Evolutionary conservation across 1,139 yeast genomes (phyloP), one percentile per base, ranked within the genome.

Genomic region (Suhomyces chickasaworum): DNA sequence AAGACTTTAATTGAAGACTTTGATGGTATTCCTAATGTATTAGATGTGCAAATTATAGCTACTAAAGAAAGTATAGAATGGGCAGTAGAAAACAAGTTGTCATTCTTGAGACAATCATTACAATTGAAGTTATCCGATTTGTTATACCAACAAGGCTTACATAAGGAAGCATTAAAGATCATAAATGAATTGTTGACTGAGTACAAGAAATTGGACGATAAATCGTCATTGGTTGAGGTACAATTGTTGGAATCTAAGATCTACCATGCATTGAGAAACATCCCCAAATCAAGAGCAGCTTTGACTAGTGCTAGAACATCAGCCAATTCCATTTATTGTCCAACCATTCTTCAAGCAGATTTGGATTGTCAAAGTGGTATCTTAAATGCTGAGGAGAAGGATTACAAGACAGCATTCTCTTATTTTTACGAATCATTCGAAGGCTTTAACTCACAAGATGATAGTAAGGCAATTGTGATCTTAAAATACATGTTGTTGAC

Each of bases 401-500:
- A 95, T 67, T 95, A 89, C 71, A 88, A 89, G 63, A 95, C 99
- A 6, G 97, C 98, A 8, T 95, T 81, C 61, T 90, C 98, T 5
- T 93, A 93, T 68, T 93, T 93, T 60, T 91, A 83, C 63, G 99
- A 93, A 69, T 86, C 97, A 27, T 90, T 93, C 61, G 99, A 93
- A 67, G 95, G 95, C 30, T 93, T 80, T 68, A 77, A 77, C 57
- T 69, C 78, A 29, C 80, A 75, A 51, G 84, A 82, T 45, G 88
- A 86, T 54, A 73, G 77, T 8, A 80, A 82, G 53, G 86, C 96
- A 2, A 79, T 89, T 43, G 81, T 81, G 54, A 93, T 89, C 23
- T 77, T 93, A 65, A 93, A 93, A 65, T 95, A 95, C 67, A 86
- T 95, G 93, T 75, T 95, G 44, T 76, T 95, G 54, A 87, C 95